Evolutionary conservation across 352 stramenopile species (phyloP).

Genomic region (Phytophthora gonapodyides): DNA sequence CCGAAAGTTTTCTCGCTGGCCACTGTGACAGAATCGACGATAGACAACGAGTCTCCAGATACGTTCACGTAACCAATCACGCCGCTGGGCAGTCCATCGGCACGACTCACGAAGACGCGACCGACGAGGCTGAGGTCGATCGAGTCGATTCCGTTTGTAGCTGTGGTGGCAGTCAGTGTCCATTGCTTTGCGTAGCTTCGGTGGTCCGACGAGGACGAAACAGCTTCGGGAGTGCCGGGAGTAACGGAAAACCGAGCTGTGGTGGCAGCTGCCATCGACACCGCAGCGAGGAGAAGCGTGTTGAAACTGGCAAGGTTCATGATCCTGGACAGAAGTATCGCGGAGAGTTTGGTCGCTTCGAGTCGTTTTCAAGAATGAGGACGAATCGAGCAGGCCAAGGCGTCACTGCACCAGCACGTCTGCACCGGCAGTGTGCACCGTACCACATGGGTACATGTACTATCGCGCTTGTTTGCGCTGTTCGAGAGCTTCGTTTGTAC

Average conservation of each 20-base stretch:
- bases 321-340: too few species aligned
- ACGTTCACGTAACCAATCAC: conserved; percentile 18
- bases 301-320: neutral
- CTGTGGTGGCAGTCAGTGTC: conserved; percentile 11
- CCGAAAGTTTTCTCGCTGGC: neutral
- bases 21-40: conserved; percentile 9
- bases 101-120: conserved; percentile 10
- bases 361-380: too few species aligned
- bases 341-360: too few species aligned
- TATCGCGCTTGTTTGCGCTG: too few species aligned
- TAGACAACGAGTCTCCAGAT: conserved; percentile 1
- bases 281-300: neutral
- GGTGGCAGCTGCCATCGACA: neutral
- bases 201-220: conserved; percentile 1
- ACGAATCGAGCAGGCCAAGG: too few species aligned
- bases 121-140: conserved; percentile 11
- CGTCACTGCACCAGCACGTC: too few species aligned
- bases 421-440: too few species aligned
- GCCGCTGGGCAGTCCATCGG: conserved; percentile 4
- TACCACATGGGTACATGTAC: too few species aligned
- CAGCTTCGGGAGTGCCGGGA: neutral
- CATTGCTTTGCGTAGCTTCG: conserved; percentile 13
- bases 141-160: conserved; percentile 2
- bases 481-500: too few species aligned
- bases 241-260: conserved; percentile 7